Conservation (phyloP, 2,329 filamentous ascomycete genomes). For the Davidsoniella australis region DNA sequence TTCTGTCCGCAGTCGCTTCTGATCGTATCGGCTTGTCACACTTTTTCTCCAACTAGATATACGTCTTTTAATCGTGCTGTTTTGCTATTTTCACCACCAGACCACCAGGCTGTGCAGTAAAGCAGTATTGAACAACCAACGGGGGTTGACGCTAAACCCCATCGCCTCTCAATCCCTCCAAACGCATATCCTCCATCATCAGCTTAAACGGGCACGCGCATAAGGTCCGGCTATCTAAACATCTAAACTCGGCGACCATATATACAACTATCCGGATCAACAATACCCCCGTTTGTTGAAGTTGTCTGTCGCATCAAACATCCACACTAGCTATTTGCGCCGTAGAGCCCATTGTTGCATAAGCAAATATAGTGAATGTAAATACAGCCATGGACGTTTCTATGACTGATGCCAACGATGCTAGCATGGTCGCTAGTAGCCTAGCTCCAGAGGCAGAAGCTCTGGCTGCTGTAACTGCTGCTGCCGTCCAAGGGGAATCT, state of each 20-base stretch:
- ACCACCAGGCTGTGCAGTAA: slow-evolving; percentile 2
- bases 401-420: slow-evolving; percentile 5
- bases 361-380: no score
- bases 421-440: slow-evolving; percentile 1
- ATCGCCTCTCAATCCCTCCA: background rate
- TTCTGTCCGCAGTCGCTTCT: no score
- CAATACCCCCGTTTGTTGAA: slow-evolving; percentile 2
- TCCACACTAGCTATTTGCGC: background rate
- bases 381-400: slow-evolving; percentile 6
- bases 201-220: background rate
- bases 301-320: no score
- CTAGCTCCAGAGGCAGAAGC: slow-evolving; percentile 7
- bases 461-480: slow-evolving; percentile 4
- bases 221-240: slow-evolving; percentile 1
- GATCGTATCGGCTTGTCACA: no score
- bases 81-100: background rate
- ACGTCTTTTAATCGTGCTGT: background rate
- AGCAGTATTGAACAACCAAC: slow-evolving; percentile 5
- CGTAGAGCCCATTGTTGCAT: background rate
- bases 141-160: slow-evolving; percentile 2
- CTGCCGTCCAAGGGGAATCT: background rate
- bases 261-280: slow-evolving; percentile 9
- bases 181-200: slow-evolving; percentile 3
- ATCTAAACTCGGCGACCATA: background rate
- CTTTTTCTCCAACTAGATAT: background rate